Percentiles rank a stretch among this genome's conserved stretches.
These are phyloP conservation scores for Piper longum DNA, from an alignment of 164 flowering plant species.

Conservation along the genomic window DNA sequence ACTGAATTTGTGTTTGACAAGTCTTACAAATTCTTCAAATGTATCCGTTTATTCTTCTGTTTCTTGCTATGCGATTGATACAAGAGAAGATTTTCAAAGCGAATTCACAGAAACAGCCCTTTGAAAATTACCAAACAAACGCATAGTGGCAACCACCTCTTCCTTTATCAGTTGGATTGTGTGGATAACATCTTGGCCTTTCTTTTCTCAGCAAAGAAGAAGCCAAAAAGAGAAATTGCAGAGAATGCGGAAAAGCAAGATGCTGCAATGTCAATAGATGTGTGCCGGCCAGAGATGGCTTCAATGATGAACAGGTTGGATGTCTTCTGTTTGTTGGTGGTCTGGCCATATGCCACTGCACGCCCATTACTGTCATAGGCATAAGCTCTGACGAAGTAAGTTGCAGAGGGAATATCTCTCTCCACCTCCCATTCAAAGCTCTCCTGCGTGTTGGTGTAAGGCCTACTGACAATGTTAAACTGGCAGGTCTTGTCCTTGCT, in stretches of 20 bases:
- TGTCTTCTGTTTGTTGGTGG: slow-evolving; percentile 31
- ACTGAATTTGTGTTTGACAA: too few species aligned
- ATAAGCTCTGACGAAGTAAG: slow-evolving; percentile 22
- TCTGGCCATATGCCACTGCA: slow-evolving; percentile 60
- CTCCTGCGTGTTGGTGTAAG: slow-evolving; percentile 6
- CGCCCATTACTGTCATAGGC: slow-evolving; percentile 9
- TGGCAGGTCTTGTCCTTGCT: slow-evolving; percentile 63
- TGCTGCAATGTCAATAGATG: slow-evolving; percentile 59
- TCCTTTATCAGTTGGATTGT: neutral
- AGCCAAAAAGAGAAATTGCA: slow-evolving; percentile 41
- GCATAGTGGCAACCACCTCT: neutral
- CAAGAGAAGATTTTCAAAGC: too few species aligned
- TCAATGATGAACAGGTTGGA: slow-evolving; percentile 43
- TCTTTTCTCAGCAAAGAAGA: slow-evolving; percentile 60
- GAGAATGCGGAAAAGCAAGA: slow-evolving; percentile 69
- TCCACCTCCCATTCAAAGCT: slow-evolving; percentile 18
- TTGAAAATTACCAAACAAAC: too few species aligned
- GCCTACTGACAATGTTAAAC: slow-evolving; percentile 15
- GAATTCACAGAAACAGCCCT: too few species aligned
- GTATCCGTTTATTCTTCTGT: too few species aligned
- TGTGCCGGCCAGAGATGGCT: slow-evolving; percentile 57
- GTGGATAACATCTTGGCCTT: slow-evolving; percentile 9
- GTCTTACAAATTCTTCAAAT: too few species aligned
- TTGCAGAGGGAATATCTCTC: slow-evolving; percentile 24
- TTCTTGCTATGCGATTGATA: too few species aligned